Conservation (phyloP, 1,284 basidiomycete genomes). For the Puccinia novopanici region DNA sequence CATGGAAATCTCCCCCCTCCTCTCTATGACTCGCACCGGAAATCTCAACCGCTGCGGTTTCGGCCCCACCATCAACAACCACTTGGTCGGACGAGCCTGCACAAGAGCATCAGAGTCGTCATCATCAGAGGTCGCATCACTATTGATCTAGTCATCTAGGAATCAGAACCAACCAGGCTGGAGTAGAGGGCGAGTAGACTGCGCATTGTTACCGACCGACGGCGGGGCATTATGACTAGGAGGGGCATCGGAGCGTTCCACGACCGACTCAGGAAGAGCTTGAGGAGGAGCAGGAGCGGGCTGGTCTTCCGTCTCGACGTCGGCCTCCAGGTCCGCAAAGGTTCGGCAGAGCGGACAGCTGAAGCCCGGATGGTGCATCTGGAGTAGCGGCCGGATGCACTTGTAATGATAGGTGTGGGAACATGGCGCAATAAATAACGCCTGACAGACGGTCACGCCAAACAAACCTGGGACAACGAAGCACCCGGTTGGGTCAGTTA, state of each 20-base stretch:
- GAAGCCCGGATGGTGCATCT: constrained; percentile 86
- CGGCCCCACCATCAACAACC: too few relatives aligned
- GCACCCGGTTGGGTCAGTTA: not conserved
- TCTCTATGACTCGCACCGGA: too few relatives aligned
- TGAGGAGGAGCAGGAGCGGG: constrained; percentile 57
- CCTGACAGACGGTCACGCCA: constrained; percentile 88
- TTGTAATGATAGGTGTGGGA: constrained; percentile 80
- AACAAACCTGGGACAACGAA: constrained; percentile 69
- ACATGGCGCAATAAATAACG: constrained; percentile 81
- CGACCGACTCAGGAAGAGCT: not conserved
- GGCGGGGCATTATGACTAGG: not conserved
- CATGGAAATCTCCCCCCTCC: not conserved
- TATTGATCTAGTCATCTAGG: not conserved
- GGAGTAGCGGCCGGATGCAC: constrained; percentile 87
- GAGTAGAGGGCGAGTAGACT: not conserved
- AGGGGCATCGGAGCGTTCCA: not conserved
- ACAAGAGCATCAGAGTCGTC: not conserved
- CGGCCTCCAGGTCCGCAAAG: constrained; percentile 91
- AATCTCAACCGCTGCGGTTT: too few relatives aligned
- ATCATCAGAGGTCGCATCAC: not conserved
- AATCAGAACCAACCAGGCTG: not conserved
- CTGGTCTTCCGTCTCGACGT: constrained; percentile 75
- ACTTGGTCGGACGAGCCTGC: too few relatives aligned
- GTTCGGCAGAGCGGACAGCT: constrained; percentile 87
- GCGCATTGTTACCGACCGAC: not conserved